phyloP scores from a whole-genome alignment of 306 rosid genomes.

The Cyclanthera cordifolia region DNA sequence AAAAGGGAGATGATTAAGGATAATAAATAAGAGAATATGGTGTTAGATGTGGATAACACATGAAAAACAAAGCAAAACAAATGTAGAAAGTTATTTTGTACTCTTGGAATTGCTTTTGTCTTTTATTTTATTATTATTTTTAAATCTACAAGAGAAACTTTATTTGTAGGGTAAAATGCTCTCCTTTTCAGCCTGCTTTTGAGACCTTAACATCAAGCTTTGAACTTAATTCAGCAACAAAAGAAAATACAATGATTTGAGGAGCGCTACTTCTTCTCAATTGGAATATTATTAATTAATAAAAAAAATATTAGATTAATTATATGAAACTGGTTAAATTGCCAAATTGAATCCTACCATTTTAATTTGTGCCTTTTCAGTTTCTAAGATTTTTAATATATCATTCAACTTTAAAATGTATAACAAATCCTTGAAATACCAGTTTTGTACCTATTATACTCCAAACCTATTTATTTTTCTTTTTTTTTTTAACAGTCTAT shows the following conservation, averaged over 20 bases:
- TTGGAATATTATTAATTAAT: not conserved
- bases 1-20: constrained; percentile 2
- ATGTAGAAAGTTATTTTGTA: constrained; percentile 36
- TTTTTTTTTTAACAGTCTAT: too few species aligned
- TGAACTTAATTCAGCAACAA: constrained; percentile 26
- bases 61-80: not conserved
- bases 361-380: not conserved
- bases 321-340: too few species aligned
- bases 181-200: constrained; percentile 52
- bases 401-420: too few species aligned
- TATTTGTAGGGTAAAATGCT: constrained; percentile 50
- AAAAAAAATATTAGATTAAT: too few species aligned
- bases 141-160: constrained; percentile 26
- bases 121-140: constrained; percentile 14
- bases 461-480: not conserved
- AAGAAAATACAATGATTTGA: not conserved
- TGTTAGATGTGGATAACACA: not conserved
- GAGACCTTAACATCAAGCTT: constrained; percentile 41
- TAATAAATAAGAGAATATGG: not conserved
- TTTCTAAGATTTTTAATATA: too few species aligned
- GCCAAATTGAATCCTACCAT: too few species aligned
- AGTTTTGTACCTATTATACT: too few species aligned
- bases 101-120: constrained; percentile 20
- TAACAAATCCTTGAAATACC: too few species aligned
- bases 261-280: constrained; percentile 9